phyloP scores from a whole-genome alignment of 176 grass and related monocot species.

The Aegilops longissima region DNA sequence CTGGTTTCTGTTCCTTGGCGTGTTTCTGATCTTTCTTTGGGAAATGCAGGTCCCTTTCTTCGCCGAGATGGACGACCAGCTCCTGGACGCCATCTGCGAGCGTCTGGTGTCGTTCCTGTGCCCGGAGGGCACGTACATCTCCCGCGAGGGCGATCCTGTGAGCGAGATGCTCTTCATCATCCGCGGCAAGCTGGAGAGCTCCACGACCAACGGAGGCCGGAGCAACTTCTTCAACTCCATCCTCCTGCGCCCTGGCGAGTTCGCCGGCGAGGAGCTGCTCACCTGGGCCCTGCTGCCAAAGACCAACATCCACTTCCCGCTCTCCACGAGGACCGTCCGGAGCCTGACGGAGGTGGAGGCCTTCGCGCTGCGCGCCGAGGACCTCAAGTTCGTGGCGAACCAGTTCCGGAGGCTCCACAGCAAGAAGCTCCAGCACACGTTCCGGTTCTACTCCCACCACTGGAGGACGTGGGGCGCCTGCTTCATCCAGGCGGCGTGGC shows the following conservation, averaged over 20 bases:
- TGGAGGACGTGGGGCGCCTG: conserved; percentile 87
- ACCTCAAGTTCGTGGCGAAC: conserved; percentile 84
- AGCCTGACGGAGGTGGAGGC: conserved; percentile 93
- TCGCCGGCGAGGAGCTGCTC: conserved; percentile 85
- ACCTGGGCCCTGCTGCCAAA: conserved; percentile 90
- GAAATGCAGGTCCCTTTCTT: conserved; percentile 86
- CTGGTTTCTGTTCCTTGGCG: neutral
- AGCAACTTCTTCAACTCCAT: conserved; percentile 91
- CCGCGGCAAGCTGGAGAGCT: conserved; percentile 83
- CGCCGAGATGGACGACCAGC: conserved; percentile 87
- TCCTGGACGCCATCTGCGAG: conserved; percentile 88
- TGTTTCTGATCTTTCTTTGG: neutral
- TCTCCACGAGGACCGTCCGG: conserved; percentile 65
- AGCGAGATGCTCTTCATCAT: conserved; percentile 94
- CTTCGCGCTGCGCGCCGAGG: conserved; percentile 78
- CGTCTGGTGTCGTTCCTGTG: conserved; percentile 72
- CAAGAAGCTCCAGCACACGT: conserved; percentile 96
- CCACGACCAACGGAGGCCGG: conserved; percentile 79
- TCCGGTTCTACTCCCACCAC: conserved; percentile 89
- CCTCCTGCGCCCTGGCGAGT: conserved; percentile 57
- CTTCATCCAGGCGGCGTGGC: conserved; percentile 93
- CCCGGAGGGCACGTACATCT: conserved; percentile 83
- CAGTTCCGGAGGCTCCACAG: conserved; percentile 92
- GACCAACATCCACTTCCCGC: conserved; percentile 66
- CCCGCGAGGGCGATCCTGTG: conserved; percentile 89